Conservation (phyloP, 805 yeast species). For the Starmerella riodocensis region DNA sequence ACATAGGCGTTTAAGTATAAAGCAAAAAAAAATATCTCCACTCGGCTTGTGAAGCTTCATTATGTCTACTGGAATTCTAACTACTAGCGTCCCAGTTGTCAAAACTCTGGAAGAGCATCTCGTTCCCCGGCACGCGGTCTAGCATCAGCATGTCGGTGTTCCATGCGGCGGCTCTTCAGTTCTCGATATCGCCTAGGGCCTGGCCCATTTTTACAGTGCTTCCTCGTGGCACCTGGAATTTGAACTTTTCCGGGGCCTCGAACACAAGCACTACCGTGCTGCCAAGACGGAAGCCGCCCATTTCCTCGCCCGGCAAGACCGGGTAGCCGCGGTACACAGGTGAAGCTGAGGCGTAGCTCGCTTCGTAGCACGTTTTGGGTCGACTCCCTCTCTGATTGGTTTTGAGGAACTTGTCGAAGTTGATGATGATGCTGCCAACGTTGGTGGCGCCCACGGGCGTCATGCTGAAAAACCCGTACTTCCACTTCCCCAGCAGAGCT, state of each 20-base stretch:
- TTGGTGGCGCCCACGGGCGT: constrained; percentile 99
- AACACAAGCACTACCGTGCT: constrained; percentile 93
- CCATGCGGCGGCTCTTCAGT: too few relatives aligned
- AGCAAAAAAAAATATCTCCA: too few relatives aligned
- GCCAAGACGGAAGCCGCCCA: constrained; percentile 95
- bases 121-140: too few relatives aligned
- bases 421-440: constrained; percentile 86
- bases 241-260: constrained; percentile 79
- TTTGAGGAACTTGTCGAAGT: constrained; percentile 78
- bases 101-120: too few relatives aligned
- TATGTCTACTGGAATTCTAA: too few relatives aligned
- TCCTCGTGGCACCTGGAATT: constrained; percentile 57
- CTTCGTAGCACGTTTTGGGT: constrained; percentile 83
- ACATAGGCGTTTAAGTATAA: constrained; percentile 25
- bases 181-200: constrained; percentile 39
- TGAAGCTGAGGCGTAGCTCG: constrained; percentile 75
- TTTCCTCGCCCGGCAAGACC: constrained; percentile 77
- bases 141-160: too few relatives aligned
- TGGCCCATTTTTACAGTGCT: constrained; percentile 78
- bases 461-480: constrained; percentile 94
- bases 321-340: constrained; percentile 74
- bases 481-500: constrained; percentile 90
- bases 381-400: constrained; percentile 50
- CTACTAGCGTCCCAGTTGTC: too few relatives aligned
- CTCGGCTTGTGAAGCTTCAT: too few relatives aligned